Evolutionary conservation across 768 basidiomycete species (phyloP).

Genomic region (Trametes elegans): DNA sequence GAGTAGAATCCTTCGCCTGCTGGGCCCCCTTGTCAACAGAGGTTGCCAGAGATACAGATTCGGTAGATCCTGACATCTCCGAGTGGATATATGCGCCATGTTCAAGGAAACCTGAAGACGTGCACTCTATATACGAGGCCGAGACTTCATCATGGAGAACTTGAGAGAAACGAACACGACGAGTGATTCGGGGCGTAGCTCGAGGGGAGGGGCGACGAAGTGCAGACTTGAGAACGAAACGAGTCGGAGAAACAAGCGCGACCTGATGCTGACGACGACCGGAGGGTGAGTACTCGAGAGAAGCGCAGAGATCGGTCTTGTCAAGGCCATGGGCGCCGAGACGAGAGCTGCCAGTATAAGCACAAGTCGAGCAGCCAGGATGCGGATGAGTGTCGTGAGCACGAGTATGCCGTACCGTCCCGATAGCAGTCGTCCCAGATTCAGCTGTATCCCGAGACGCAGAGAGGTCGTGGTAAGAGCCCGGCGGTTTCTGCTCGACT

Average conservation of each 20-base stretch:
- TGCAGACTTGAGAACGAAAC: not conserved
- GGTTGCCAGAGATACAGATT: not conserved
- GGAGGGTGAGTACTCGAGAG: not conserved
- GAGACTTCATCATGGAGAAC: not conserved
- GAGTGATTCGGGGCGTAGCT: not conserved
- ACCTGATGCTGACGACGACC: not conserved
- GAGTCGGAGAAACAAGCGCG: not conserved
- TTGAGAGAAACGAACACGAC: conserved; percentile 6
- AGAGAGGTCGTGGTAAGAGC: not conserved
- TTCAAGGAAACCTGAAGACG: not conserved
- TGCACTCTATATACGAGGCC: not conserved
- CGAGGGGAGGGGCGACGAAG: not conserved
- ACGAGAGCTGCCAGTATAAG: not conserved
- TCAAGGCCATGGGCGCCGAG: no score
- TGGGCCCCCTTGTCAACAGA: no score
- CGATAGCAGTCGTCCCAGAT: not conserved
- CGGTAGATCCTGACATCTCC: not conserved
- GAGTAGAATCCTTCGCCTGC: no score
- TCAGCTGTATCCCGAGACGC: not conserved
- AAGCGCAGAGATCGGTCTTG: not conserved
- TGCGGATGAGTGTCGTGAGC: conserved; percentile 16
- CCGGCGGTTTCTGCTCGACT: not conserved
- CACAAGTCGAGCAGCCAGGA: conserved; percentile 6
- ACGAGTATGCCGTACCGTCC: conserved; percentile 16
- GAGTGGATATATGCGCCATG: conserved; percentile 3